Percentiles rank a stretch among this genome's conserved stretches.
phyloP scores from a whole-genome alignment of 768 basidiomycete species.

The Pleurotus platypus region DNA sequence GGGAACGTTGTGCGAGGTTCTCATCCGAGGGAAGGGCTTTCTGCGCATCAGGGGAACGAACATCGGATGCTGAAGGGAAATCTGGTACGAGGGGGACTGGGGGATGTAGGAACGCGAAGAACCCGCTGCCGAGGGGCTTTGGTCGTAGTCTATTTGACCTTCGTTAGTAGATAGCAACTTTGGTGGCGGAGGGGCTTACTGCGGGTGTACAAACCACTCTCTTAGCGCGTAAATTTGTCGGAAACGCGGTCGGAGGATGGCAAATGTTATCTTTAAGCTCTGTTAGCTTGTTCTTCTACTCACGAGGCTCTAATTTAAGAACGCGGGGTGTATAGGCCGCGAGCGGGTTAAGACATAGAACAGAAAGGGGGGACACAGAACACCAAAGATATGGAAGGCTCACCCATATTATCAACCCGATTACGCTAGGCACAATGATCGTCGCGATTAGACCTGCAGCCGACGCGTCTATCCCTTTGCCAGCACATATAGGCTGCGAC shows the following conservation, averaged over 20 bases:
- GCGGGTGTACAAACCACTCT: constrained; percentile 74
- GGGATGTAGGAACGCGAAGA: constrained; percentile 71
- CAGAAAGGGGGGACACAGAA: neutral
- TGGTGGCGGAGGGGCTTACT: constrained; percentile 38
- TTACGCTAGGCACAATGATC: constrained; percentile 49
- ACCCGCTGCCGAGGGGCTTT: constrained; percentile 49
- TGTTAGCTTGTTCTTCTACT: no score
- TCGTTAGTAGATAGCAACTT: neutral
- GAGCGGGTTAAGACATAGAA: neutral
- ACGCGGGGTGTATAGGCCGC: no score
- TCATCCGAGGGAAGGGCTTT: constrained; percentile 70
- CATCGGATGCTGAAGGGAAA: constrained; percentile 52
- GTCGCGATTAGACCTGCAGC: constrained; percentile 59
- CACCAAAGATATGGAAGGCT: constrained; percentile 20
- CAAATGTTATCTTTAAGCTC: constrained; percentile 54
- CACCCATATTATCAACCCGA: constrained; percentile 72
- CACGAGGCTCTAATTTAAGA: no score
- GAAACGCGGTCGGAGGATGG: constrained; percentile 61
- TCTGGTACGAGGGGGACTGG: constrained; percentile 62
- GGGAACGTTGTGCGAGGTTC: constrained; percentile 63
- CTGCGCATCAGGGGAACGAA: constrained; percentile 51
- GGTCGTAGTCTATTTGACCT: constrained; percentile 53
- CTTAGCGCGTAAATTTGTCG: constrained; percentile 69
- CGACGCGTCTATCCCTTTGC: constrained; percentile 60
- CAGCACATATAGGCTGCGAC: constrained; percentile 50